Conservation (phyloP, 202 grass and related monocot species). For the Digitaria exilis region DNA sequence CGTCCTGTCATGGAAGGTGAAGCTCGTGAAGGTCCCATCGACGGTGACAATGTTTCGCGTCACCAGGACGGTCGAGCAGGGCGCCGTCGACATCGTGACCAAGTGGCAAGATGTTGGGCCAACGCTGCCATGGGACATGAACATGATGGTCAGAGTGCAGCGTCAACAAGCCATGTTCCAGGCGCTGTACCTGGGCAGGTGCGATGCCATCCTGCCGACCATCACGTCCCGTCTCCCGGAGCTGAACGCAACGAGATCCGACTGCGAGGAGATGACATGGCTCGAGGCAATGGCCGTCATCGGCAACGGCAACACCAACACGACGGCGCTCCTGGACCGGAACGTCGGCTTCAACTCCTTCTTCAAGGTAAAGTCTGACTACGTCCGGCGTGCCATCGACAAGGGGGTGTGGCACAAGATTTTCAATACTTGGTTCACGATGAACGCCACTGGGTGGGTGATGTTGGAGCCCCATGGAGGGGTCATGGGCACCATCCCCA, state of each 20-base stretch:
- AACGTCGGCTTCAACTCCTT: constrained; percentile 20
- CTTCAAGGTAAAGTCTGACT: constrained; percentile 52
- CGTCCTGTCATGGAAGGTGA: constrained; percentile 52
- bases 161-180: constrained; percentile 18
- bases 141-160: constrained; percentile 37
- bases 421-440: constrained; percentile 38
- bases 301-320: background rate
- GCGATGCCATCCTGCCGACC: constrained; percentile 7
- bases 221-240: constrained; percentile 34
- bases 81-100: background rate
- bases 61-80: background rate
- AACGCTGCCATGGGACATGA: constrained; percentile 20
- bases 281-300: constrained; percentile 43
- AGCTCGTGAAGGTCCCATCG: constrained; percentile 30
- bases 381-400: constrained; percentile 34
- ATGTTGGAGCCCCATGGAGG: constrained; percentile 62
- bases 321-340: constrained; percentile 41
- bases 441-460: constrained; percentile 26
- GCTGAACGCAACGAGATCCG: constrained; percentile 25
- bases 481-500: constrained; percentile 25
- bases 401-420: constrained; percentile 17
- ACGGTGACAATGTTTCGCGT: constrained; percentile 40
- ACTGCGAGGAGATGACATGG: constrained; percentile 59
- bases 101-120: constrained; percentile 46
- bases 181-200: constrained; percentile 39